Evolutionary conservation across 2,329 filamentous ascomycete genomes (phyloP), one percentile per base, ranked within the genome.

Genomic region (Penicillium expansum): DNA sequence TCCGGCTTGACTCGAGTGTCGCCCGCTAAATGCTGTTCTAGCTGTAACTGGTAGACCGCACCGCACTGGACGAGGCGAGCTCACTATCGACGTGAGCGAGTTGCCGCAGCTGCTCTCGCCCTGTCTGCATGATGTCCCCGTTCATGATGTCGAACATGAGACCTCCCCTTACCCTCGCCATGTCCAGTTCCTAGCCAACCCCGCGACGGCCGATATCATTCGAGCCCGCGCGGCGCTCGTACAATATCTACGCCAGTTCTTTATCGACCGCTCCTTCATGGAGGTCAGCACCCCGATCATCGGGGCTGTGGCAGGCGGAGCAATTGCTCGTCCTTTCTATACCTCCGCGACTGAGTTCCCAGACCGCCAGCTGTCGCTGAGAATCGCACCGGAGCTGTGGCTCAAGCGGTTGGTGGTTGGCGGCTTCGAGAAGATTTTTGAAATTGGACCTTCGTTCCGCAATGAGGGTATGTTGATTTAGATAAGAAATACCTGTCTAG

Each of bases 371-470:
- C 78, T 99, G 35, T 85, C 89, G 22, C 80, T 99, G 33, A 84
- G 94, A 48, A 93, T 99, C 66, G 94, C 94, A 3, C 94, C 94
- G 0, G 94, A 99, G 75, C 79, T 99, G 35, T 97, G 92, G 88
- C 83, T 99, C 41, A 99, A 99, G 78, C 85, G 94, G 9, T 80
- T 99, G 44, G 86, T 97, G 1, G 83, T 97, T 18, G 93, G 92
- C 48, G 93, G 92, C 2, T 86, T 97, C 59, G 89, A 95, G 66
- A 86, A 82, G 60, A 86, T 99, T 27, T 99, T 95, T 69, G 94
- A 99, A 75, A 92, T 99, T 62, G 94, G 94, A 0, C 88, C 91
- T 4, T 86, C 87, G 13, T 99, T 99, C 75, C 86, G 94, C 42
- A 99, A 99, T 71, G 94, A 99, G 77, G 91, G 91, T 73, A 77